phyloP scores from a whole-genome alignment of 192 early-diverging fungal genomes.

The Linderina pennispora region DNA sequence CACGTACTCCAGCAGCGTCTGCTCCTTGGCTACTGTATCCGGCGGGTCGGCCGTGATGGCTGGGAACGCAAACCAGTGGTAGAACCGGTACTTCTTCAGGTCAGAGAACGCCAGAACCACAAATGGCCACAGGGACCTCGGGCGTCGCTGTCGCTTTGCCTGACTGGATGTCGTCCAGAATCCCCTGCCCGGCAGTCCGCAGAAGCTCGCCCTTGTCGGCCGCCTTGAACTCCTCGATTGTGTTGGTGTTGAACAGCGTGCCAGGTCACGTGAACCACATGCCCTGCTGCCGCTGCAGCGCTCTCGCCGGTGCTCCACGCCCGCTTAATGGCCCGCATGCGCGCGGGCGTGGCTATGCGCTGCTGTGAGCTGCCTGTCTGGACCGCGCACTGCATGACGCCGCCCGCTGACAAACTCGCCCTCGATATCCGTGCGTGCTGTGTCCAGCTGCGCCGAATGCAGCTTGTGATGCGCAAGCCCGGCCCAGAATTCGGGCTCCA shows the following conservation, averaged over 20 bases:
- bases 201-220: slow-evolving; percentile 72
- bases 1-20: slow-evolving; percentile 7
- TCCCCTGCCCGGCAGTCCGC: slow-evolving; percentile 10
- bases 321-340: slow-evolving; percentile 53
- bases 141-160: slow-evolving; percentile 58
- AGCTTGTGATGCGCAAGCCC: slow-evolving; percentile 78
- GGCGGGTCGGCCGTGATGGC: slow-evolving; percentile 68
- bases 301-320: slow-evolving; percentile 43
- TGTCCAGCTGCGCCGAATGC: slow-evolving; percentile 73
- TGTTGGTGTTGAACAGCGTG: slow-evolving; percentile 84
- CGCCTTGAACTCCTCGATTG: slow-evolving; percentile 84
- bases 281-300: not conserved
- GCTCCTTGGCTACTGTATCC: slow-evolving; percentile 25
- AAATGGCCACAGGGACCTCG: slow-evolving; percentile 66
- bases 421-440: slow-evolving; percentile 47
- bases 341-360: slow-evolving; percentile 49
- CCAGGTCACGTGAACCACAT: slow-evolving; percentile 15
- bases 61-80: slow-evolving; percentile 94
- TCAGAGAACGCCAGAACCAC: slow-evolving; percentile 89
- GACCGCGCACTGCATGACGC: slow-evolving; percentile 39
- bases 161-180: slow-evolving; percentile 65
- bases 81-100: slow-evolving; percentile 92
- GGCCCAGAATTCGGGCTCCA: slow-evolving; percentile 90
- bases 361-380: slow-evolving; percentile 7
- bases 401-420: slow-evolving; percentile 65